These are phyloP conservation scores for Kwoniella europaea DNA, from an alignment of 768 basidiomycete genomes.

Conservation along the genomic window DNA sequence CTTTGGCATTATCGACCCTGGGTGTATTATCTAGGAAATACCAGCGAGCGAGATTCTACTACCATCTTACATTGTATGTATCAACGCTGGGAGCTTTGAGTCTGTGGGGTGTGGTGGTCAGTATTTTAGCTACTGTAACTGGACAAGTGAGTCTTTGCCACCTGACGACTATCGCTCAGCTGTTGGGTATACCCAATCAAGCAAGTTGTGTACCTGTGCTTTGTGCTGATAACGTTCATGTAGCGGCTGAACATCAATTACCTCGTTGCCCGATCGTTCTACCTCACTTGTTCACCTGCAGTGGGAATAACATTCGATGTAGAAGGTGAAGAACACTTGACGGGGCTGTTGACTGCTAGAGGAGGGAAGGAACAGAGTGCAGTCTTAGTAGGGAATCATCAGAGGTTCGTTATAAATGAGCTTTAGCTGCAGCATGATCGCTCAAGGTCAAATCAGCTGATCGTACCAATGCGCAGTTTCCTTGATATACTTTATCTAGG, in stretches of 20 bases:
- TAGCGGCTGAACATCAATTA: slow-evolving; percentile 77
- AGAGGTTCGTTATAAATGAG: slow-evolving; percentile 61
- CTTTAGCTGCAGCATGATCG: neutral
- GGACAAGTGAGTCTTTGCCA: slow-evolving; percentile 62
- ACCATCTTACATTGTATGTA: slow-evolving; percentile 73
- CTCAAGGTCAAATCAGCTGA: neutral
- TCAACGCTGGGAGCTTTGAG: slow-evolving; percentile 73
- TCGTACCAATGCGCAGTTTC: slow-evolving; percentile 34
- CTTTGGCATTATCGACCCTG: slow-evolving; percentile 50
- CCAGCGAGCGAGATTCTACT: slow-evolving; percentile 61
- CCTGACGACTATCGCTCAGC: too few species aligned
- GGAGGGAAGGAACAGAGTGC: slow-evolving; percentile 59
- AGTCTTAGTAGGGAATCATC: slow-evolving; percentile 85
- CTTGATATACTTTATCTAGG: slow-evolving; percentile 72
- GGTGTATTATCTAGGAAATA: slow-evolving; percentile 46
- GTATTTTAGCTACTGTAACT: slow-evolving; percentile 64
- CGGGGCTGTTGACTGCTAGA: slow-evolving; percentile 50
- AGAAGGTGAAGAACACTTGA: slow-evolving; percentile 83
- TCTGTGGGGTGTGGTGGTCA: slow-evolving; percentile 72
- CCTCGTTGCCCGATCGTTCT: slow-evolving; percentile 82
- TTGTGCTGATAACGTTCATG: slow-evolving; percentile 1
- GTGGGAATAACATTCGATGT: slow-evolving; percentile 74
- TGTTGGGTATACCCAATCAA: too few species aligned
- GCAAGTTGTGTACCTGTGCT: neutral
- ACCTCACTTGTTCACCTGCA: slow-evolving; percentile 67